Conservation (phyloP, 2,329 filamentous ascomycete genomes). For the Raffaelea deltoideospora region DNA sequence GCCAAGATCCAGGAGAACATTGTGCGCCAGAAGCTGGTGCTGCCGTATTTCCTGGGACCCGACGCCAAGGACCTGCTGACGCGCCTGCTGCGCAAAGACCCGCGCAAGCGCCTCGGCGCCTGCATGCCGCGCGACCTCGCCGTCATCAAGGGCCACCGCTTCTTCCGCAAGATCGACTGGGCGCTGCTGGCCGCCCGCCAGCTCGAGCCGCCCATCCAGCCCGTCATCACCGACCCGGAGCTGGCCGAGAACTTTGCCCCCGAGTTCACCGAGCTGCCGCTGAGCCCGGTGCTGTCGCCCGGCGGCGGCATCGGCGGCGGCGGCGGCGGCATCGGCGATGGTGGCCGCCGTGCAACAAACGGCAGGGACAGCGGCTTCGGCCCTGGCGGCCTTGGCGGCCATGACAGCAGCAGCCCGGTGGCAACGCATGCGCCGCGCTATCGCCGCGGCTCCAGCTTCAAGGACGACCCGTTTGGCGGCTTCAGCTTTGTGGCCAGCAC, state of each 20-base stretch:
- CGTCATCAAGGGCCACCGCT: slow-evolving; percentile 79
- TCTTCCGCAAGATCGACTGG: slow-evolving; percentile 97
- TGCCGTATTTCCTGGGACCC: slow-evolving; percentile 81
- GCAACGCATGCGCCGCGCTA: not conserved
- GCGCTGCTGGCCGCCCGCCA: slow-evolving; percentile 68
- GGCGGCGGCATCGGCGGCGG: not conserved
- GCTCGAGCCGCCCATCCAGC: slow-evolving; percentile 75
- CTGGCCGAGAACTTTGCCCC: slow-evolving; percentile 88
- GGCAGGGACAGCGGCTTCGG: slow-evolving; percentile 7
- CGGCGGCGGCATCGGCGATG: not conserved
- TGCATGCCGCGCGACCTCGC: slow-evolving; percentile 80
- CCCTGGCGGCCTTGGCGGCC: not conserved
- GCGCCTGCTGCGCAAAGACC: slow-evolving; percentile 80
- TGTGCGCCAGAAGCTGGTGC: slow-evolving; percentile 71
- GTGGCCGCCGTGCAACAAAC: not conserved
- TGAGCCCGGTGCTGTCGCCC: slow-evolving; percentile 52
- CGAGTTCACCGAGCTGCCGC: slow-evolving; percentile 78
- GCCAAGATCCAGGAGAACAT: slow-evolving; percentile 95
- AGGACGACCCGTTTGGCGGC: slow-evolving; percentile 45
- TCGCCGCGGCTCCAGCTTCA: slow-evolving; percentile 14
- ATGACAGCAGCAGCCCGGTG: not conserved
- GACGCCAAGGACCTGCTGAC: slow-evolving; percentile 92
- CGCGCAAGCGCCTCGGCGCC: slow-evolving; percentile 72
- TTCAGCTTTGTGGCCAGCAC: slow-evolving; percentile 49
- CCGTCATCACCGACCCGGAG: slow-evolving; percentile 88